Conservation (phyloP, 2,329 filamentous ascomycete genomes). For the Periconia digitata region DNA sequence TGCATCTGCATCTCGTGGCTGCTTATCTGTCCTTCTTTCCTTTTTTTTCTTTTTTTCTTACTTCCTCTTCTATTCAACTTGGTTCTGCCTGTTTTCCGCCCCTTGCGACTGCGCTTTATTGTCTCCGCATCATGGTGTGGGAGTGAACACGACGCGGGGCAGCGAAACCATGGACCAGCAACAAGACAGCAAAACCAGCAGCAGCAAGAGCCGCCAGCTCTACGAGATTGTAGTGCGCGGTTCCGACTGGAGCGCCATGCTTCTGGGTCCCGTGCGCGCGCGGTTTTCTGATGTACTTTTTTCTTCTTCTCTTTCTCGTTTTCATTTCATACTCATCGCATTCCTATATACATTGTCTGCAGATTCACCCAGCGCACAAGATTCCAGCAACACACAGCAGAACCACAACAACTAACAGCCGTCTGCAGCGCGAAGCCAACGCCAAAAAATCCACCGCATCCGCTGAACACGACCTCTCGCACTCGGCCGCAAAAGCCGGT, state of each 20-base stretch:
- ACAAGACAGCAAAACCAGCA: slow-evolving; percentile 1
- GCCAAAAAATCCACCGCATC: slow-evolving; percentile 66
- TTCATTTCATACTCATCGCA: not conserved
- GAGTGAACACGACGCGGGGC: too few species aligned
- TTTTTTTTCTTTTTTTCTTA: not conserved
- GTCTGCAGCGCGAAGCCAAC: slow-evolving; percentile 58
- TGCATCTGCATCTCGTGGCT: too few species aligned
- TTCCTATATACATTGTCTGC: slow-evolving; percentile 4
- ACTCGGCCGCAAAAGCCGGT: slow-evolving; percentile 73
- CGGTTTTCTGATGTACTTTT: not conserved
- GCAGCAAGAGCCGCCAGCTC: slow-evolving; percentile 5
- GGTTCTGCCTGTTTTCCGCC: not conserved
- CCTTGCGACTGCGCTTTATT: not conserved
- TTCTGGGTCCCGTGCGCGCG: slow-evolving; percentile 4
- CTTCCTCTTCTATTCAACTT: not conserved
- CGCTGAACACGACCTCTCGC: slow-evolving; percentile 71
- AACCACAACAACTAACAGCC: slow-evolving; percentile 24
- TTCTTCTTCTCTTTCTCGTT: not conserved
- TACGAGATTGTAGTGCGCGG: slow-evolving; percentile 3
- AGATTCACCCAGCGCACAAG: not conserved
- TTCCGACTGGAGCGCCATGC: slow-evolving; percentile 7
- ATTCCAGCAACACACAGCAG: not conserved
- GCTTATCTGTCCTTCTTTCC: too few species aligned
- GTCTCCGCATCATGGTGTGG: too few species aligned
- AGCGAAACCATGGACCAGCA: too few species aligned